A percentile compares a stretch with the other conserved stretches of the same genome.
Conservation (phyloP, 192 early-diverging fungal species). For the Globomyces pollinis-pini region DNA sequence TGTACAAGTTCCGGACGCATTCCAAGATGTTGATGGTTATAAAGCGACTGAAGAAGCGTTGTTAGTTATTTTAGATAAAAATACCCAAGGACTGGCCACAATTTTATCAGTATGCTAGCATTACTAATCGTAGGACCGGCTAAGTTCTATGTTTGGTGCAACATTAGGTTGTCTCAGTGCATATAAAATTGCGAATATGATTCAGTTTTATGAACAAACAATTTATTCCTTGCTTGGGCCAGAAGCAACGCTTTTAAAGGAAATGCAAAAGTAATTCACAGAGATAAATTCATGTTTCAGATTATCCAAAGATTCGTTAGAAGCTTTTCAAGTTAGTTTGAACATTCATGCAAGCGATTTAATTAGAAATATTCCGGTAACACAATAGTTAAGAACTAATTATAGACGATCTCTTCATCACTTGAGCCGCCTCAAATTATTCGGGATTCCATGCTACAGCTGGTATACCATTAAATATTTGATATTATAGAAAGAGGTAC, state of each 20-base stretch:
- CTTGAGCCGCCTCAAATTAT: slow-evolving; percentile 6
- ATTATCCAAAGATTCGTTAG: background rate
- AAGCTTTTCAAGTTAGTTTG: slow-evolving; percentile 1
- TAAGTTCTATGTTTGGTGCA: slow-evolving; percentile 69
- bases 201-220: slow-evolving; percentile 71
- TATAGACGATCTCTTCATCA: background rate
- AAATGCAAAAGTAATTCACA: slow-evolving; percentile 46
- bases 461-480: slow-evolving; percentile 3
- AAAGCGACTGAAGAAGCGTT: background rate
- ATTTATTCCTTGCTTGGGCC: slow-evolving; percentile 52
- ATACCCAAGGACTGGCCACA: slow-evolving; percentile 62
- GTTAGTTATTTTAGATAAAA: slow-evolving; percentile 48
- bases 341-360: slow-evolving; percentile 2
- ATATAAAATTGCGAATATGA: slow-evolving; percentile 61
- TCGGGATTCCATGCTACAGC: background rate
- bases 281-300: background rate
- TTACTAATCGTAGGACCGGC: slow-evolving; percentile 38
- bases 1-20: slow-evolving; percentile 4
- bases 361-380: background rate
- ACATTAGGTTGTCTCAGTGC: slow-evolving; percentile 55
- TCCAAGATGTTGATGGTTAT: slow-evolving; percentile 7
- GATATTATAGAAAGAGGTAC: slow-evolving; percentile 53
- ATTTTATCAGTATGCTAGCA: slow-evolving; percentile 60
- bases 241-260: slow-evolving; percentile 39
- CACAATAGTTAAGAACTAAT: background rate